A percentile compares a stretch with the other conserved stretches of the same genome.
phyloP scores from a whole-genome alignment of 2,329 filamentous ascomycete species.

The Phoma herbarum region DNA sequence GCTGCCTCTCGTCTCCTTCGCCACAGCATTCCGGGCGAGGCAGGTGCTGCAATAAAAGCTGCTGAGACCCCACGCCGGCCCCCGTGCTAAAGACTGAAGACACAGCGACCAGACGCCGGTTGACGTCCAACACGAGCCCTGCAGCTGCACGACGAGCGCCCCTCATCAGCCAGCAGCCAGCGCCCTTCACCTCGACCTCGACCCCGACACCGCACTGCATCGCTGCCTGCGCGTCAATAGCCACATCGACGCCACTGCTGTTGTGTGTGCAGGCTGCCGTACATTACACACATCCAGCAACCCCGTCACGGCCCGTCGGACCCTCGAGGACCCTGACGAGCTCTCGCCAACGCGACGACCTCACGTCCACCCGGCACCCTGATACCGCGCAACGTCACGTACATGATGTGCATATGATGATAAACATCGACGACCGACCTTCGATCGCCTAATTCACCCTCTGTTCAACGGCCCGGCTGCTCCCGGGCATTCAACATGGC shows the following conservation, averaged over 20 bases:
- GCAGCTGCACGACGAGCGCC: conserved; percentile 5
- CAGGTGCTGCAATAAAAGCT: conserved; percentile 16
- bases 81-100: conserved; percentile 17
- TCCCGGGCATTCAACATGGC: conserved; percentile 63
- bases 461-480: conserved; percentile 1
- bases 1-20: conserved; percentile 15
- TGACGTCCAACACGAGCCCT: conserved; percentile 13
- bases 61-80: conserved; percentile 12
- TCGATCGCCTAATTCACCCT: conserved; percentile 1
- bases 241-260: background rate
- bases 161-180: conserved; percentile 5
- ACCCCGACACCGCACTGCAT: background rate
- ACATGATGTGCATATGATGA: conserved; percentile 29
- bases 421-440: conserved; percentile 12
- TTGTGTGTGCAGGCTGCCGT: background rate
- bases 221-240: background rate
- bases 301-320: background rate
- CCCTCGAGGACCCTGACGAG: conserved; percentile 1
- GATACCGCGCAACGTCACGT: conserved; percentile 7
- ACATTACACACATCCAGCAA: background rate
- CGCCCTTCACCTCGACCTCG: conserved; percentile 6
- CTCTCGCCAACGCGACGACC: background rate
- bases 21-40: conserved; percentile 9
- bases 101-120: background rate
- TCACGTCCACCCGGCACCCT: background rate